Evolutionary conservation across 352 stramenopile species (phyloP), one percentile per base, ranked within the genome.

Genomic region (Globisporangium sylvaticum): DNA sequence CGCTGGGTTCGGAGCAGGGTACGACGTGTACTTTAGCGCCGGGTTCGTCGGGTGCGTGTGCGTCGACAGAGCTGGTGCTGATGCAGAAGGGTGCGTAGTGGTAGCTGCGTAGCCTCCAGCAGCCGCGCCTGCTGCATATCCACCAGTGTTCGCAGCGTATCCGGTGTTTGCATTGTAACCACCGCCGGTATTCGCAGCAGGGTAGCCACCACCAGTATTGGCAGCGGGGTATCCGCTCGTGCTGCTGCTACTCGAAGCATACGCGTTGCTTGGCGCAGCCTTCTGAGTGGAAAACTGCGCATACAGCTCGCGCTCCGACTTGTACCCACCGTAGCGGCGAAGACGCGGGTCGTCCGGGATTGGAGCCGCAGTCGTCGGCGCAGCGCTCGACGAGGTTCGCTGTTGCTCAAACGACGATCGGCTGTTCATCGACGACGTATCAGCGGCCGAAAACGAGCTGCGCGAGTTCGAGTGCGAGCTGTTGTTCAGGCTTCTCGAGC

Each of bases 281-380:
- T 82, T 84, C 14, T 74, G 74, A 24, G 84, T 79, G 24, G 83
- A 73, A 65, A 92, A 95, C 63, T 94, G 76, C 37, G 83, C 86
- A 60, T 95, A 94, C 9, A 95, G 69, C 64, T 95, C 88, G 8
- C 73, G 67, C 65, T 95, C 86, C 1, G 83, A 90, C 65, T 94
- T 94, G 81, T 95, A 95, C 20, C 77, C 69, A 22, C 74, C 79
- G 67, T 87, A 93, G 32, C 88, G 88, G 39, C 74, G 75, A 63
- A 94, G 62, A 18, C 88, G 81, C 53, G 86, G 86, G 67, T 95
- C 88, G 32, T 88, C 76, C 25, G 80, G 76, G 27, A 84, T 70
- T 15, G 79, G 62, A 6, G 79, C 69, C 6, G 48, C 68, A 9
- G 73, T 65, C 8, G 70, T 64, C 14, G 83, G 61, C 9, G 76